A percentile compares a stretch with the other conserved stretches of the same genome.
phyloP scores from a whole-genome alignment of 2,329 filamentous ascomycete genomes.

The Alternaria sp. region DNA sequence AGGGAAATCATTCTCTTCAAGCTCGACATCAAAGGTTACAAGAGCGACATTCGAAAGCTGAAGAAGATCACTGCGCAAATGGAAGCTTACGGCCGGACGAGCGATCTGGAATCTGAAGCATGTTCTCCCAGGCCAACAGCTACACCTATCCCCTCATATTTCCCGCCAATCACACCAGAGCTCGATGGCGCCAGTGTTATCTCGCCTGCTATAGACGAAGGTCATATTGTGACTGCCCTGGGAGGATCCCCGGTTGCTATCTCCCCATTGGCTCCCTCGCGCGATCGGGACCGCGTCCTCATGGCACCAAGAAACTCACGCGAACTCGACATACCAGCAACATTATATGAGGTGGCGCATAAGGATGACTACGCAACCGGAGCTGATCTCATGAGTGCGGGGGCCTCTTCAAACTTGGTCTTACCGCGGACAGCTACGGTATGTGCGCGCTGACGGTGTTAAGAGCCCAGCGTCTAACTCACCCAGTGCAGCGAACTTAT shows the following conservation, averaged over 20 bases:
- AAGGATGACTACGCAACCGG: slow-evolving; percentile 15
- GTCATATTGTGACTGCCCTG: slow-evolving; percentile 15
- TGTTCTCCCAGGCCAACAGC: slow-evolving; percentile 33
- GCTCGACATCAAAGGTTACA: slow-evolving; percentile 56
- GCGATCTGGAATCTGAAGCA: slow-evolving; percentile 37
- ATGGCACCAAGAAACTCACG: slow-evolving; percentile 9
- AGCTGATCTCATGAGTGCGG: slow-evolving; percentile 26
- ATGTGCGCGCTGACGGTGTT: slow-evolving; percentile 13
- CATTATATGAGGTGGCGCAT: slow-evolving; percentile 25
- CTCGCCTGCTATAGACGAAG: slow-evolving; percentile 24
- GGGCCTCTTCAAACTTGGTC: slow-evolving; percentile 31
- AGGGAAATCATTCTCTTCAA: slow-evolving; percentile 58
- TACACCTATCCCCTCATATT: slow-evolving; percentile 30
- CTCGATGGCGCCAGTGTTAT: slow-evolving; percentile 23
- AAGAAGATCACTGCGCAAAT: slow-evolving; percentile 35
- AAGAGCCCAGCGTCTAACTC: slow-evolving; percentile 13
- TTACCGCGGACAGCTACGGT: slow-evolving; percentile 30
- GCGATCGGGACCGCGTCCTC: slow-evolving; percentile 8
- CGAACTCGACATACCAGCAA: slow-evolving; percentile 15
- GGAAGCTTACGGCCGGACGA: slow-evolving; percentile 26
- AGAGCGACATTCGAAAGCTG: slow-evolving; percentile 47
- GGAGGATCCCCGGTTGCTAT: slow-evolving; percentile 20
- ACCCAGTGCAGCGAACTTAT: slow-evolving; percentile 27
- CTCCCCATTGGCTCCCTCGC: slow-evolving; percentile 5
- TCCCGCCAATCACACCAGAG: slow-evolving; percentile 23